Conservation (phyloP, 345 rosid genomes). For the Corchorus capsularis region DNA sequence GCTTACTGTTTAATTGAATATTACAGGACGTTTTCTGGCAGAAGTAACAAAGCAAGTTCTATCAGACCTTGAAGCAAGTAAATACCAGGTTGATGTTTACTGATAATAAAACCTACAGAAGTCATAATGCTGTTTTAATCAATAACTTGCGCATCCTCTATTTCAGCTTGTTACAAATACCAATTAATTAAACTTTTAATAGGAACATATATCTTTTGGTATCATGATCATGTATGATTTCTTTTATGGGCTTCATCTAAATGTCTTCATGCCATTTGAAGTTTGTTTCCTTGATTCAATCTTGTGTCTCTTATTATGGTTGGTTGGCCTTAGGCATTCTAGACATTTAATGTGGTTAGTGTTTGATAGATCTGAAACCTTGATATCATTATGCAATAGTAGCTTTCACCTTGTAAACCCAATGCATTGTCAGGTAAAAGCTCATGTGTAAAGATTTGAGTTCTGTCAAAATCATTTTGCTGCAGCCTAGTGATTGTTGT, state of each 20-base stretch:
- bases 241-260: not conserved
- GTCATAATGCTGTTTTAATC: not conserved
- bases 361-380: slow-evolving; percentile 9
- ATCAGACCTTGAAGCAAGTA: slow-evolving; percentile 59
- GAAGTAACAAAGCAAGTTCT: slow-evolving; percentile 55
- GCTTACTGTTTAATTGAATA: slow-evolving; percentile 22
- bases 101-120: not conserved
- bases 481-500: not conserved
- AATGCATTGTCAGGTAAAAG: not conserved
- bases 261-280: not conserved
- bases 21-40: slow-evolving; percentile 54
- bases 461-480: not conserved
- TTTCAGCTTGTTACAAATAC: not conserved
- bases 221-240: too few relatives aligned
- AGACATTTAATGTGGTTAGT: not conserved
- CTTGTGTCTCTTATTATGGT: too few relatives aligned
- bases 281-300: slow-evolving; percentile 1
- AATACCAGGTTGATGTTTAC: slow-evolving; percentile 44
- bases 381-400: not conserved
- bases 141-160: not conserved
- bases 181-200: slow-evolving; percentile 6
- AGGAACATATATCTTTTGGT: not conserved
- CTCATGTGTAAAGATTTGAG: not conserved
- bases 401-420: not conserved
- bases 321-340: not conserved